These are phyloP conservation scores for Trichodelitschia bisporula DNA, from an alignment of 495 filamentous ascomycete genomes.

Conservation along the genomic window DNA sequence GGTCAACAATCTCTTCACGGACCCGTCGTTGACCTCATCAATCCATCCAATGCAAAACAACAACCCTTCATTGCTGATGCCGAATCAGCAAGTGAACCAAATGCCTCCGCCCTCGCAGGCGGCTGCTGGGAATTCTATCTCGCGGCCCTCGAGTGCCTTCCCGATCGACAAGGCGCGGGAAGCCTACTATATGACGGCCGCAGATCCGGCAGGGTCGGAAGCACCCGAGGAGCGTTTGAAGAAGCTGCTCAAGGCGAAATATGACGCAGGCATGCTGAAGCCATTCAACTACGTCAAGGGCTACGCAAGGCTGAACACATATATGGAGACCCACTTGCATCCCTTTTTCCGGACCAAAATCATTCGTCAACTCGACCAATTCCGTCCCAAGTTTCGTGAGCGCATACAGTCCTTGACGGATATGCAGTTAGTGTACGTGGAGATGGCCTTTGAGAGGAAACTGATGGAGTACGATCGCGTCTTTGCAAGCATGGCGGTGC, in stretches of 20 bases:
- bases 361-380: conserved; percentile 66
- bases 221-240: conserved; percentile 88
- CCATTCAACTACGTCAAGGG: conserved; percentile 98
- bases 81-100: conserved; percentile 4
- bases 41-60: conserved; percentile 22
- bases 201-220: conserved; percentile 79
- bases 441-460: conserved; percentile 95
- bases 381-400: conserved; percentile 87
- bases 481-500: conserved; percentile 96
- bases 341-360: conserved; percentile 65
- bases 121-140: conserved; percentile 25
- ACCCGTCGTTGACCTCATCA: conserved; percentile 27
- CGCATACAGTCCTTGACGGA: conserved; percentile 78
- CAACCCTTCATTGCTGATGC: conserved; percentile 3
- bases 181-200: conserved; percentile 84
- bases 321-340: conserved; percentile 74
- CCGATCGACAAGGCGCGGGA: conserved; percentile 67
- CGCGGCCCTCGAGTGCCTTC: conserved; percentile 30
- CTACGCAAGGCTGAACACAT: conserved; percentile 64
- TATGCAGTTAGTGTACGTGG: conserved; percentile 75
- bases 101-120: conserved; percentile 9
- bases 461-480: conserved; percentile 95
- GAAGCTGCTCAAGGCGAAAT: conserved; percentile 80
- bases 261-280: conserved; percentile 77
- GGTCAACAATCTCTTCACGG: conserved; percentile 22